Base-by-base conservation (phyloP, 2,329 filamentous ascomycete genomes). In the Fusarium domesticum region DNA sequence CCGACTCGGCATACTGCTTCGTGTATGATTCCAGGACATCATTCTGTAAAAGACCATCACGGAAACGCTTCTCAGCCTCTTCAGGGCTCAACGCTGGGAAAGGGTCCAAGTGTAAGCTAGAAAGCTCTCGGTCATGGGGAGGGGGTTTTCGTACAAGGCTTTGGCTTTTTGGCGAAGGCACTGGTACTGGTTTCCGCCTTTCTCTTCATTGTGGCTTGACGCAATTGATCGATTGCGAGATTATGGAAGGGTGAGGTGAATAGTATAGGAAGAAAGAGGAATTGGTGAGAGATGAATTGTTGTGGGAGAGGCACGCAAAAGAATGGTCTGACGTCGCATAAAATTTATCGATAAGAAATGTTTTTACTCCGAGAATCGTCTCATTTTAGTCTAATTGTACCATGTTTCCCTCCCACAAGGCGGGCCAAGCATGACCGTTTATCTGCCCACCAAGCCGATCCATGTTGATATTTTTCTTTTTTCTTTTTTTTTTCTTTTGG, bases 11-110 rank as follows among this genome's bases (percentile, higher is more conserved):
- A 64, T 89, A 89, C 53, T 78, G 73, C 16, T 70, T 61, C 8
- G 78, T 80, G 65, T 88, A 87, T 25, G 73, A 64, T 45, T 76
- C 59, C 47, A 86, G 73, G 25, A 80, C 74, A 18, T 75, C 58
- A 42, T 75, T 64, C 54, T 83, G 77, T 62, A 89, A 87, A 31
- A 89, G 77, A 5, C 80, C 83, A 41, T 76, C 71, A 42, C 82
- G 77, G 64, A 89, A 89, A 35, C 81, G 74, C 48, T 73, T 67
- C 56, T 76, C 71, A 39, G 79, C 74, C 38, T 78, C 75, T 14
- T 75, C 68, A 39, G 67, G 59, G 44, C 67, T 67, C 51, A 80
- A 64, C 44, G 70, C 77, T 79, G 23, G n/a, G 23, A 30, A 28
- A 18, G 19, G 18, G 33, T 48, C 49, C 55, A 46, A 58, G 42